Conservation (phyloP, 2,329 filamentous ascomycete species). For the Tricladium varicosporioides region DNA sequence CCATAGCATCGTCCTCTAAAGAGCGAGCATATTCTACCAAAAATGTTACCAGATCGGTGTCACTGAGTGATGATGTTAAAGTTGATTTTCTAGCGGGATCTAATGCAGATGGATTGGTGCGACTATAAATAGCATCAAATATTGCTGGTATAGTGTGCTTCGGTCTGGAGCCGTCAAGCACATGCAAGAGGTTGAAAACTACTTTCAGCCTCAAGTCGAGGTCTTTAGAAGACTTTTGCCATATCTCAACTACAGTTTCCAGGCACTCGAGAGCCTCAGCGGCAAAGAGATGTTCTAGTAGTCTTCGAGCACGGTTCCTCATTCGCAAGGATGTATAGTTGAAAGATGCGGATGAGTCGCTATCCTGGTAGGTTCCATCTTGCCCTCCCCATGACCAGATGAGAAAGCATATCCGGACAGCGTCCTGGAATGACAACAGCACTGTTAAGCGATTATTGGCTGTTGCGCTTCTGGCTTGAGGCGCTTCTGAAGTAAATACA, state of each 20-base stretch:
- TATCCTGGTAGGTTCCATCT: conserved; percentile 59
- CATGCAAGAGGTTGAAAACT: conserved; percentile 84
- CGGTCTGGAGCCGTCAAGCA: conserved; percentile 85
- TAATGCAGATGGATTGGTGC: conserved; percentile 79
- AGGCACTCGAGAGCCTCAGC: conserved; percentile 91
- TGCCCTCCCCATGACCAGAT: conserved; percentile 93
- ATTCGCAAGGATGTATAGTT: conserved; percentile 87
- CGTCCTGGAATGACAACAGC: conserved; percentile 93
- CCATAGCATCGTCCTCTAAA: conserved; percentile 93
- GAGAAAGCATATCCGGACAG: conserved; percentile 83
- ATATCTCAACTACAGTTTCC: conserved; percentile 85
- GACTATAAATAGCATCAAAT: conserved; percentile 94
- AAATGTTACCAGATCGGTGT: conserved; percentile 83
- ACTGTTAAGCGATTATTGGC: conserved; percentile 93
- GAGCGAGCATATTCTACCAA: conserved; percentile 86
- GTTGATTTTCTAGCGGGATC: conserved; percentile 82
- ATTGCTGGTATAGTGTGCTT: conserved; percentile 90
- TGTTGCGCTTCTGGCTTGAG: conserved; percentile 76
- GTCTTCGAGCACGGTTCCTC: conserved; percentile 81
- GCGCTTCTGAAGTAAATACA: conserved; percentile 77
- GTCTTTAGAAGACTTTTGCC: conserved; percentile 56
- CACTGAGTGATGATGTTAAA: conserved; percentile 78
- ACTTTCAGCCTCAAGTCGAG: conserved; percentile 54
- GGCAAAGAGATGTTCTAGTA: conserved; percentile 89
- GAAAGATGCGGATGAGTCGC: conserved; percentile 74